phyloP scores from a whole-genome alignment of 345 rosid genomes.

The Citrus sp. region DNA sequence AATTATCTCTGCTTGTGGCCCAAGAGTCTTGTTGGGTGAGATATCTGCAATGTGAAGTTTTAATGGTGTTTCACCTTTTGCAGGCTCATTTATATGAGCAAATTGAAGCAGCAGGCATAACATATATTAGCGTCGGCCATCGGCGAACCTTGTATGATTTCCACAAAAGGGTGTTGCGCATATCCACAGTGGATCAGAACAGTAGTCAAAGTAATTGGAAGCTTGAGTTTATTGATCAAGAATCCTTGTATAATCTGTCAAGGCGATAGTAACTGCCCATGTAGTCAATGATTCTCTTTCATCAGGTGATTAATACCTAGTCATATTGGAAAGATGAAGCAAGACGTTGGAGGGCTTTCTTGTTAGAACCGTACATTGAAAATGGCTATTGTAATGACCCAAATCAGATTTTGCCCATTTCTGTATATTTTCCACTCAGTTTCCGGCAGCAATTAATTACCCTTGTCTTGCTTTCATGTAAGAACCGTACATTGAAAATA shows the following conservation, averaged over 20 bases:
- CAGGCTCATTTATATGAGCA: conserved; percentile 71
- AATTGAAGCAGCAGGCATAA: conserved; percentile 69
- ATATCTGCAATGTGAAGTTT: conserved; percentile 1
- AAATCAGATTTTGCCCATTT: too few species aligned
- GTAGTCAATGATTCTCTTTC: not conserved
- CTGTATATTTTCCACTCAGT: not conserved
- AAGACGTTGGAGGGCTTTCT: not conserved
- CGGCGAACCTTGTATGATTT: conserved; percentile 58
- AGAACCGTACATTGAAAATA: not conserved
- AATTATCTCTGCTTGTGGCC: not conserved
- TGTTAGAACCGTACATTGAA: not conserved
- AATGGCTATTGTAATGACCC: not conserved
- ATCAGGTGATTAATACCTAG: not conserved
- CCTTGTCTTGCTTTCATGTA: not conserved
- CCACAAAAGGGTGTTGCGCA: conserved; percentile 51
- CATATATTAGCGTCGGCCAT: conserved; percentile 86
- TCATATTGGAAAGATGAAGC: not conserved
- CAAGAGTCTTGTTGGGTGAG: not conserved
- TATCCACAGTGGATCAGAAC: conserved; percentile 51
- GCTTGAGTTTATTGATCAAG: conserved; percentile 34
- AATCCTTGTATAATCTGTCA: conserved; percentile 22
- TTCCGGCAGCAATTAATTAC: not conserved
- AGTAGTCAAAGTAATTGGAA: conserved; percentile 49
- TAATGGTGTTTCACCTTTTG: conserved; percentile 8
- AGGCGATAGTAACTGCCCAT: conserved; percentile 23